Conservation (phyloP, 139 green algal genomes). For the Chlamydomonas sp. region DNA sequence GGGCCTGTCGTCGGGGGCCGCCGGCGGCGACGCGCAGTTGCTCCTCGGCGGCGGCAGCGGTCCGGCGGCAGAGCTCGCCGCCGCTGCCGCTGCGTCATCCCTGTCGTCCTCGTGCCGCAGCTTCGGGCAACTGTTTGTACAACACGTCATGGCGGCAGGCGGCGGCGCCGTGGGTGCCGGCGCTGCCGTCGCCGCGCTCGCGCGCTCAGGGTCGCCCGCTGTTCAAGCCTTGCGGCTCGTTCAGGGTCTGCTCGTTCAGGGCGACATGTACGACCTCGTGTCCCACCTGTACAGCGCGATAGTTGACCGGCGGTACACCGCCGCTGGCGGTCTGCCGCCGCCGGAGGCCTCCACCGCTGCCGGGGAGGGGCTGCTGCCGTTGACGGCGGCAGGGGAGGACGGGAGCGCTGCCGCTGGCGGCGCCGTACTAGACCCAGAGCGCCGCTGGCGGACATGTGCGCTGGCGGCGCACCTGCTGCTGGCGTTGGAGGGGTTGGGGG, state of each 20-base stretch:
- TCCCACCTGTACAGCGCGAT: constrained; percentile 42
- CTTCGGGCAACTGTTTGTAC: constrained; percentile 15
- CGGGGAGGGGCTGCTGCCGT: not conserved
- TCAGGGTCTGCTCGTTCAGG: constrained; percentile 46
- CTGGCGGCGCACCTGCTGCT: constrained; percentile 77
- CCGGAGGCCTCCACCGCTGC: not conserved
- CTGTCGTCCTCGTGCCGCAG: not conserved
- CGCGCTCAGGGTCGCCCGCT: not conserved
- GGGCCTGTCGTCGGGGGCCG: not conserved
- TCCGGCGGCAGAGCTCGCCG: not conserved
- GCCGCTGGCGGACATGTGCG: constrained; percentile 16
- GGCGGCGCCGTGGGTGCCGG: not conserved
- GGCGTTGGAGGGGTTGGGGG: constrained; percentile 60
- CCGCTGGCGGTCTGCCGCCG: not conserved
- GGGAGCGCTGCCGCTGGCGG: not conserved
- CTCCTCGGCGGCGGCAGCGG: not conserved
- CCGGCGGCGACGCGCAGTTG: not conserved
- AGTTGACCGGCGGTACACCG: not conserved
- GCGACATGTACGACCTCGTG: constrained; percentile 27
- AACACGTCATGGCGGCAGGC: not conserved
- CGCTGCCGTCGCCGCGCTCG: not conserved
- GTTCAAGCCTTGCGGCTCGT: constrained; percentile 29
- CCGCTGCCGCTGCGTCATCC: too few species aligned
- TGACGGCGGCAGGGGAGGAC: not conserved
- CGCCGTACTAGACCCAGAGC: constrained; percentile 3